A percentile compares a stretch with the other conserved stretches of the same genome.
Evolutionary conservation across 2,329 filamentous ascomycete genomes (phyloP).

Genomic region (Verticillium dahliae): DNA sequence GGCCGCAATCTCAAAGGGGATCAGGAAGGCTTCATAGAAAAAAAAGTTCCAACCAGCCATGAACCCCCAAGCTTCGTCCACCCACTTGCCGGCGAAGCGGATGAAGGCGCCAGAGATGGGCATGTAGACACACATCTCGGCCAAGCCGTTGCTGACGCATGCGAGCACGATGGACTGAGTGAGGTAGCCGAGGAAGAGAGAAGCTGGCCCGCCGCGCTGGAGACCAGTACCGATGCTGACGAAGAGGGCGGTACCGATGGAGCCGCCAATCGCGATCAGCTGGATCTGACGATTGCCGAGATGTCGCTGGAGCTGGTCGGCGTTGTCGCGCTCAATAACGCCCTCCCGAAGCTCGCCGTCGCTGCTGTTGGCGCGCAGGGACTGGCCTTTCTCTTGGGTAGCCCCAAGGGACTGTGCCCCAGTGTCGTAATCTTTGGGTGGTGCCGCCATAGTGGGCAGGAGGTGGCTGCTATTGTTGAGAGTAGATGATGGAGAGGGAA

Average conservation of each 20-base stretch:
- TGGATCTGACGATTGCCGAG: constrained; percentile 51
- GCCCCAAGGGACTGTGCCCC: neutral
- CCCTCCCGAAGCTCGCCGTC: neutral
- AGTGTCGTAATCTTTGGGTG: neutral
- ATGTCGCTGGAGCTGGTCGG: constrained; percentile 23
- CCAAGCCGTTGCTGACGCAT: constrained; percentile 58
- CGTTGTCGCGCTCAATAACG: constrained; percentile 4
- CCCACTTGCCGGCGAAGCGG: constrained; percentile 58
- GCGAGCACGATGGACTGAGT: constrained; percentile 49
- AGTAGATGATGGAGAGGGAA: neutral
- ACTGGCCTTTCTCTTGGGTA: neutral
- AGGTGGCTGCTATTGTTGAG: neutral
- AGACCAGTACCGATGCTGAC: constrained; percentile 54
- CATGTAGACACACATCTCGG: constrained; percentile 58
- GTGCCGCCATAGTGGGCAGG: neutral
- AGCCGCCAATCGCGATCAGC: constrained; percentile 52
- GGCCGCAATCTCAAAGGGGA: constrained; percentile 36
- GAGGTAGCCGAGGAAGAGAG: constrained; percentile 52
- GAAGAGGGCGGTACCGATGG: constrained; percentile 53
- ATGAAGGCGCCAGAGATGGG: constrained; percentile 59
- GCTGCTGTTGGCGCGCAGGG: neutral
- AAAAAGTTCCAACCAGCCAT: constrained; percentile 39
- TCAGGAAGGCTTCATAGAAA: constrained; percentile 35
- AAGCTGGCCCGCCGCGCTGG: constrained; percentile 34
- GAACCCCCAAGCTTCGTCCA: constrained; percentile 59